Conservation (phyloP, 2,329 filamentous ascomycete species). For the Dactylonectria macrodidyma region DNA sequence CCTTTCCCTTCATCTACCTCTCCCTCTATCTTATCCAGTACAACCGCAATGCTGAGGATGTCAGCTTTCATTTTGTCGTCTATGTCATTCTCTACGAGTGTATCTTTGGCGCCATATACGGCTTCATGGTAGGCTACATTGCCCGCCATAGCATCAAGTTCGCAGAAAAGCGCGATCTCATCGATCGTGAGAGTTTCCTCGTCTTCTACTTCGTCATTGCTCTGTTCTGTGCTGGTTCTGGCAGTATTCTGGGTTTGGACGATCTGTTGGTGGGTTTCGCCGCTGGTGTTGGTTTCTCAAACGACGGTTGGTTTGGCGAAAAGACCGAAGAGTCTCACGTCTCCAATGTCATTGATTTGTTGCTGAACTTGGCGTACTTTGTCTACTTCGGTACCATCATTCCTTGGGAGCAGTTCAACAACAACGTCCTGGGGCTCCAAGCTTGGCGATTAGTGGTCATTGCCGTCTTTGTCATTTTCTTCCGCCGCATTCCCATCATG, state of each 20-base stretch:
- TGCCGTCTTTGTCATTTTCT: conserved; percentile 93
- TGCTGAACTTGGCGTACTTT: conserved; percentile 98
- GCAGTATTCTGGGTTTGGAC: conserved; percentile 91
- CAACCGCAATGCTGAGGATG: conserved; percentile 75
- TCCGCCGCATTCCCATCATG: conserved; percentile 97
- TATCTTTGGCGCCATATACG: conserved; percentile 90
- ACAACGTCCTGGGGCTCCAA: conserved; percentile 77
- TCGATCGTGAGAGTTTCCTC: conserved; percentile 96
- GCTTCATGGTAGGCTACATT: conserved; percentile 89
- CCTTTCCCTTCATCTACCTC: conserved; percentile 97
- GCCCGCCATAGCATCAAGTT: conserved; percentile 92
- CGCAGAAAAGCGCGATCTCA: conserved; percentile 87
- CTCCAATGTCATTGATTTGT: conserved; percentile 97
- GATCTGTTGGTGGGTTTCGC: conserved; percentile 96
- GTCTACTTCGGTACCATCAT: conserved; percentile 98
- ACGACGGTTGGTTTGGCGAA: conserved; percentile 98
- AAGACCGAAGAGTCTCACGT: conserved; percentile 99
- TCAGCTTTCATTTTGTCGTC: conserved; percentile 90
- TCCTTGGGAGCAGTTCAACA: conserved; percentile 94
- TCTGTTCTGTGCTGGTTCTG: conserved; percentile 94
- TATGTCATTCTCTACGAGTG: conserved; percentile 96
- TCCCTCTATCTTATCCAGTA: conserved; percentile 92
- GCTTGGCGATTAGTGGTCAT: conserved; percentile 96
- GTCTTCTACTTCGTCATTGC: conserved; percentile 99
- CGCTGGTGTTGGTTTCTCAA: conserved; percentile 98